Conservation (phyloP, 2,329 filamentous ascomycete genomes). For the Amylocarpus encephaloides region DNA sequence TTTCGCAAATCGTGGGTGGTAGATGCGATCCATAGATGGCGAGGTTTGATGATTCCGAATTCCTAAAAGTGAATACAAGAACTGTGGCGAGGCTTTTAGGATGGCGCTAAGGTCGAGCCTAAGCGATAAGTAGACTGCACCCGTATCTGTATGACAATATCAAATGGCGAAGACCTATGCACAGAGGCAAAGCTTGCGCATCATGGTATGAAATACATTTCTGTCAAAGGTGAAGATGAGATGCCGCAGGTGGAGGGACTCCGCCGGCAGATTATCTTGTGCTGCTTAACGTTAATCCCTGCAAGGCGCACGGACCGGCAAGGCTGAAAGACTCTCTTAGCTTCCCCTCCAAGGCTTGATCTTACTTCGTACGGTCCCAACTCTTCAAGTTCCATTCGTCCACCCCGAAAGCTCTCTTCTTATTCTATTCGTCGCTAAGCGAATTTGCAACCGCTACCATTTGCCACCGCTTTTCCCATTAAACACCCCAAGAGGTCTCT, state of each 20-base stretch:
- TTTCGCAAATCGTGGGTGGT: slow-evolving; percentile 24
- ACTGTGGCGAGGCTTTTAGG: neutral
- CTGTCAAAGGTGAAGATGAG: neutral
- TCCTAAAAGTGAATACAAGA: neutral
- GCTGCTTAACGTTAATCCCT: neutral
- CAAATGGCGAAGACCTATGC: too few relatives aligned
- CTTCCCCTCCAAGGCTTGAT: neutral
- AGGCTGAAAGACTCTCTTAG: neutral
- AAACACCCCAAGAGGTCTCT: too few relatives aligned
- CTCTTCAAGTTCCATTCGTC: too few relatives aligned
- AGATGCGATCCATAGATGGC: slow-evolving; percentile 23
- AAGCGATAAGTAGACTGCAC: neutral
- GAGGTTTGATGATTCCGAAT: neutral
- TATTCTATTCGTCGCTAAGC: too few relatives aligned
- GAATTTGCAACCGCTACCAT: too few relatives aligned
- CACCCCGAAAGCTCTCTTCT: too few relatives aligned
- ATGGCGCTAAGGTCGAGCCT: neutral
- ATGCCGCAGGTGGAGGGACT: neutral
- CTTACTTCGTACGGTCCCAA: neutral
- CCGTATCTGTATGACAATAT: too few relatives aligned
- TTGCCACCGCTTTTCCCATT: too few relatives aligned
- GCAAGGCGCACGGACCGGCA: neutral
- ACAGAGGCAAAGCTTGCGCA: neutral
- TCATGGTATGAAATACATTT: neutral
- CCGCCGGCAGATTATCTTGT: neutral